phyloP scores from a whole-genome alignment of 1,284 basidiomycete species.

The Golubevia sp. region DNA sequence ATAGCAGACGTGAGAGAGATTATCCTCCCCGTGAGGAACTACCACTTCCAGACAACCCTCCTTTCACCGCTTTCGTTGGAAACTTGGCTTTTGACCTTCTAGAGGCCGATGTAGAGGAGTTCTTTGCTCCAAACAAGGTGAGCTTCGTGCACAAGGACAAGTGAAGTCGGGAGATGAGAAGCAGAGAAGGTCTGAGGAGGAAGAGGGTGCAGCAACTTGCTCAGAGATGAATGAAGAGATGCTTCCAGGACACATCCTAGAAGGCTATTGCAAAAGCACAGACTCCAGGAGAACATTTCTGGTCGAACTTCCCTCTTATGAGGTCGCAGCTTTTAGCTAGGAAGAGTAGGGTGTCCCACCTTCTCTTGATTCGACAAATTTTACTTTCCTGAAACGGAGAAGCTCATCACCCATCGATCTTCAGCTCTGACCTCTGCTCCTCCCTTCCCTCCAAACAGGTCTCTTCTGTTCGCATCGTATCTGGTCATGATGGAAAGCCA shows the following conservation, averaged over 20 bases:
- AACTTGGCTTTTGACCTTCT: conserved; percentile 92
- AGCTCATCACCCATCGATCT: background rate
- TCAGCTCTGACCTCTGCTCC: background rate
- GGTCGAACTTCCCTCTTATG: too few relatives aligned
- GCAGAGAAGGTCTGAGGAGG: too few relatives aligned
- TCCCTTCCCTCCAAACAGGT: conserved; percentile 5
- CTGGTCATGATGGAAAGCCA: conserved; percentile 47
- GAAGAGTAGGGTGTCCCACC: too few relatives aligned
- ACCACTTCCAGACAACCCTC: conserved; percentile 89
- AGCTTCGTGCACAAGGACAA: conserved; percentile 1
- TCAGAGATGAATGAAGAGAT: too few relatives aligned
- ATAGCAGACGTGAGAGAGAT: conserved; percentile 9
- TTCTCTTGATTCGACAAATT: too few relatives aligned
- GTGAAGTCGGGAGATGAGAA: too few relatives aligned
- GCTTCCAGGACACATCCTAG: too few relatives aligned
- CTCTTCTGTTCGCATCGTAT: conserved; percentile 54
- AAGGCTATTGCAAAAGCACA: too few relatives aligned
- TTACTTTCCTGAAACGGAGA: too few relatives aligned
- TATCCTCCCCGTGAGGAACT: conserved; percentile 76
- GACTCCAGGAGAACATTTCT: too few relatives aligned
- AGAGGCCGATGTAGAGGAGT: conserved; percentile 79
- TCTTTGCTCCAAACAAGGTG: conserved; percentile 63
- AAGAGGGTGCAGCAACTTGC: too few relatives aligned
- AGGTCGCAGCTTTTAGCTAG: too few relatives aligned
- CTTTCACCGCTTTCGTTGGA: conserved; percentile 93